Conservation (phyloP, 306 rosid species). For the Casuarina cunninghamiana region DNA sequence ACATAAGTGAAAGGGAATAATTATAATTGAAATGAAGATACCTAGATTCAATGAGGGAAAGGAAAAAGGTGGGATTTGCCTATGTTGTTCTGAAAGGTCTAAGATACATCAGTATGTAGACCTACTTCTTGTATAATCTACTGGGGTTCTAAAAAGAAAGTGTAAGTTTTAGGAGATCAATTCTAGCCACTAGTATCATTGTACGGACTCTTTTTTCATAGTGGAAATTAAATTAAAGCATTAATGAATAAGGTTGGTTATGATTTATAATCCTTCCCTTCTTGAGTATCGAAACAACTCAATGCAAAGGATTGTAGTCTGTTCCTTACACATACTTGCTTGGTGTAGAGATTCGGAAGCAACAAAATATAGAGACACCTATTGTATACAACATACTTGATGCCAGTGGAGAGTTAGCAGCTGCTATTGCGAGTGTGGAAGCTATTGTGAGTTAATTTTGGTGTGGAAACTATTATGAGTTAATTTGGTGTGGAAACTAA, state of each 20-base stretch:
- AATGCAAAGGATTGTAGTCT: neutral
- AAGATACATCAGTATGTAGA: neutral
- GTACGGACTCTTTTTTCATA: conserved; percentile 26
- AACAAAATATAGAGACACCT: conserved; percentile 65
- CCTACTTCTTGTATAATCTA: neutral
- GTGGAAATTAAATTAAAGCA: conserved; percentile 23
- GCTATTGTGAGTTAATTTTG: conserved; percentile 58
- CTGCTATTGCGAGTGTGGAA: conserved; percentile 80
- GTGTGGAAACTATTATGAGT: conserved; percentile 82
- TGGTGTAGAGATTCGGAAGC: conserved; percentile 67
- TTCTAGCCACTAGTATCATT: neutral
- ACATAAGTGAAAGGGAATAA: neutral
- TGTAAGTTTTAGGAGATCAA: neutral
- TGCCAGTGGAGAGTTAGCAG: conserved; percentile 67
- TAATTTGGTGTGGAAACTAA: no score
- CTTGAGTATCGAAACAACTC: neutral
- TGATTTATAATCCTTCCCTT: neutral
- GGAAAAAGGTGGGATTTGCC: neutral
- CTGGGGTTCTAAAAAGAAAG: neutral
- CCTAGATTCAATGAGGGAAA: neutral
- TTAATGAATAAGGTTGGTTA: neutral
- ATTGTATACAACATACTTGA: conserved; percentile 79
- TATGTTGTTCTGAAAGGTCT: conserved; percentile 25
- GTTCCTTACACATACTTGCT: conserved; percentile 24
- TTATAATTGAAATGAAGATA: conserved; percentile 31